Percentiles rank a stretch among this genome's conserved stretches.
phyloP scores from a whole-genome alignment of 352 stramenopile species.

The Globisporangium orthogonon region DNA sequence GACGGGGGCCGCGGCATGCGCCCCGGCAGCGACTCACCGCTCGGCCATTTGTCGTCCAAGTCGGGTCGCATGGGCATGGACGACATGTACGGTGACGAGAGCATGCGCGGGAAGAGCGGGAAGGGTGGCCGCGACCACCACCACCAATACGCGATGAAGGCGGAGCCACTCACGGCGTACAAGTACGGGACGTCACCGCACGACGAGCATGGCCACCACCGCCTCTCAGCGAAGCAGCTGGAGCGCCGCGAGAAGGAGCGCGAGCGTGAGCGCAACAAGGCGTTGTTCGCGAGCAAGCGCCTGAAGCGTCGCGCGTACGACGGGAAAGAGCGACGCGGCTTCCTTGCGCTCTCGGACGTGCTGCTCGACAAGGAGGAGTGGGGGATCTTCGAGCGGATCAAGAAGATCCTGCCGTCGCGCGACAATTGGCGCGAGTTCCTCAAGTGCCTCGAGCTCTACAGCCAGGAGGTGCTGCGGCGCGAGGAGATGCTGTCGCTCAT shows the following conservation, averaged over 20 bases:
- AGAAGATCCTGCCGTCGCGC: constrained; percentile 87
- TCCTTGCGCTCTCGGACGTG: constrained; percentile 67
- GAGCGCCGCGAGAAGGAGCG: constrained; percentile 76
- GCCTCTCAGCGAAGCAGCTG: constrained; percentile 42
- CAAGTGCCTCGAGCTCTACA: constrained; percentile 98
- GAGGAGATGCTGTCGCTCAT: constrained; percentile 87
- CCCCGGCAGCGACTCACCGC: constrained; percentile 34
- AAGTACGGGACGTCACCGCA: constrained; percentile 31
- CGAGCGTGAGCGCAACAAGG: constrained; percentile 70
- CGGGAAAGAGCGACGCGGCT: constrained; percentile 66
- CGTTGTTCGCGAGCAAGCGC: constrained; percentile 67
- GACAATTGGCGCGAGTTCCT: constrained; percentile 97
- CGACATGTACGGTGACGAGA: constrained; percentile 30
- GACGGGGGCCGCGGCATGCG: constrained; percentile 24
- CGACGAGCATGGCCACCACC: constrained; percentile 45
- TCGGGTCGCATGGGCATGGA: constrained; percentile 27
- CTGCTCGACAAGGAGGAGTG: constrained; percentile 84
- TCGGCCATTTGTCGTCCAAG: constrained; percentile 49
- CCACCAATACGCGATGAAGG: constrained; percentile 13
- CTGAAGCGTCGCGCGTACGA: constrained; percentile 63
- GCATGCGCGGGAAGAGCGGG: constrained; percentile 24
- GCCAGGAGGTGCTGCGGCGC: constrained; percentile 93
- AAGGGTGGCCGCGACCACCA: constrained; percentile 25
- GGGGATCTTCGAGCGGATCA: constrained; percentile 94
- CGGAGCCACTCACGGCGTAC: constrained; percentile 22